Conservation (phyloP, 176 grass and related monocot species). For the Alloteropsis semialata region DNA sequence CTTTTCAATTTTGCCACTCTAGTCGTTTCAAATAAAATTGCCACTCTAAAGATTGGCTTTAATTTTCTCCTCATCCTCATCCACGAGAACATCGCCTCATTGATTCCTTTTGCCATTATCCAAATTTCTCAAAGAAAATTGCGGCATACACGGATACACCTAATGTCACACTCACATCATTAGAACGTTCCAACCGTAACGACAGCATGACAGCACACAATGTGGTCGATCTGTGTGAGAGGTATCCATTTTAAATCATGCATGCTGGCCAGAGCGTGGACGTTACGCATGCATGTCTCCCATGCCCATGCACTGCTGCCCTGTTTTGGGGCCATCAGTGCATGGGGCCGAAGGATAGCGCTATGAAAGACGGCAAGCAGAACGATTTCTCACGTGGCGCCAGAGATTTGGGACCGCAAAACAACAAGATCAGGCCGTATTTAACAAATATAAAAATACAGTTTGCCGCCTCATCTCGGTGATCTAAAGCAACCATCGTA, state of each 20-base stretch:
- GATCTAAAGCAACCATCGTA: not conserved
- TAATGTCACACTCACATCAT: not conserved
- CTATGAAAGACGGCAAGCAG: not conserved
- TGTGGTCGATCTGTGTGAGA: not conserved
- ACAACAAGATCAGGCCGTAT: not conserved
- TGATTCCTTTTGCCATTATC: not conserved
- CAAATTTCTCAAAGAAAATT: not conserved
- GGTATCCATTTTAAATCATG: too few species aligned
- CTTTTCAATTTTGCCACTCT: too few species aligned
- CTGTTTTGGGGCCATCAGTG: not conserved
- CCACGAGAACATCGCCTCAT: not conserved
- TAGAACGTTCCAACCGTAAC: not conserved
- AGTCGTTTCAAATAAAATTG: too few species aligned
- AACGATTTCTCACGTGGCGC: not conserved
- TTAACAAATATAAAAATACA: not conserved
- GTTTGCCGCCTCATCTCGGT: not conserved
- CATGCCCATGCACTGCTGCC: not conserved
- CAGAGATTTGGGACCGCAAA: not conserved
- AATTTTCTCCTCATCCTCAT: too few species aligned
- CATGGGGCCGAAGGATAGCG: not conserved
- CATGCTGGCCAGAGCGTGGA: not conserved
- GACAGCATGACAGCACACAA: not conserved
- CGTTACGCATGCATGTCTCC: not conserved
- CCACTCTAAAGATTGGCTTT: not conserved
- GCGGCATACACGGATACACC: not conserved